Evolutionary conservation across 2,329 filamentous ascomycete genomes (phyloP), one percentile per base, ranked within the genome.

Genomic region (Dryadomyces quercus-mongolicae): DNA sequence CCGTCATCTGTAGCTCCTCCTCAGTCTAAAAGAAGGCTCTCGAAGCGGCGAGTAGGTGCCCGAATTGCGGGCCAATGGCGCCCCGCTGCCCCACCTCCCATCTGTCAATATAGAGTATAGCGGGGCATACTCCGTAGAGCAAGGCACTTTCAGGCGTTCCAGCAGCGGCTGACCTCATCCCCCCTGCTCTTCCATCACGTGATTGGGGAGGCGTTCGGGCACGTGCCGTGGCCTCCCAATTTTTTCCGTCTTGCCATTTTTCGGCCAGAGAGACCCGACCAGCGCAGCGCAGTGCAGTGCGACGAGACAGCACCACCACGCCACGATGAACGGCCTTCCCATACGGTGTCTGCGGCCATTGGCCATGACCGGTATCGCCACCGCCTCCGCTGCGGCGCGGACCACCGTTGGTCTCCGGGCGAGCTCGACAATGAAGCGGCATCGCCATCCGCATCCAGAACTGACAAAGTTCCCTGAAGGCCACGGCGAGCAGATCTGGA

Each of bases 401-500:
- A 71, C 43, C 64, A 68, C 60, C 68, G 67, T 18, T 58, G 72
- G 68, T 60, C 61, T 73, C 59, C 74, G 75, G 55, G 64, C 70
- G 55, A 68, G 36, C n/a, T 57, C 57, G 22, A 53, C 55, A 16
- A 54, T 54, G 47, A 54, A 54, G 48, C 60, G 61, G 20, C 60
- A 57, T 57, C 62, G 57, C 54, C 56, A 59, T 56, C 60, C 63
- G 31, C 55, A 56, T 52, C 60, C 58, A 16, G 53, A 64, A 34
- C 53, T 60, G 58, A 58, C 63, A 38, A 57, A 57, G 43, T 66
- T 65, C 58, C 51, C 53, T 18, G 62, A 68, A 44, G 70, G 69
- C 56, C 77, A 79, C 56, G 78, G 78, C 62, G 76, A 81, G 69
- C 71, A 74, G 62, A 77, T 82, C 62, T 82, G 73, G 72, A 66